Conservation (phyloP, 2,329 filamentous ascomycete genomes). For the Amauroascus niger region DNA sequence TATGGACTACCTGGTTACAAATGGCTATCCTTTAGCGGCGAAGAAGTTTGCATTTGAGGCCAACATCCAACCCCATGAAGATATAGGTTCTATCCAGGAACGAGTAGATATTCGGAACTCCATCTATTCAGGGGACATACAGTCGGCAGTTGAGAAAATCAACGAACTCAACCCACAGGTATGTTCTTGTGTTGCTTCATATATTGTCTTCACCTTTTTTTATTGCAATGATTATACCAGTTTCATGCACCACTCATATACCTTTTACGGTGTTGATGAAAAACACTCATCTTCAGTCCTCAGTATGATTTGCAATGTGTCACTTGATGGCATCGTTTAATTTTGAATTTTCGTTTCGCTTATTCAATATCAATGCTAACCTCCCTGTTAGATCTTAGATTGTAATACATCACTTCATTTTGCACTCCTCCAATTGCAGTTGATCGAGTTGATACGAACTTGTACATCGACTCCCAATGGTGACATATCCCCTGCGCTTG, state of each 20-base stretch:
- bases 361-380: conserved; percentile 15
- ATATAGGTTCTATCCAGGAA: conserved; percentile 62
- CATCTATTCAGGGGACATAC: conserved; percentile 78
- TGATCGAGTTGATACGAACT: conserved; percentile 81
- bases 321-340: conserved; percentile 12
- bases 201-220: conserved; percentile 14
- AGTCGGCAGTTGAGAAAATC: conserved; percentile 72
- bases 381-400: conserved; percentile 64
- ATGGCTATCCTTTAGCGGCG: conserved; percentile 86
- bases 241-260: conserved; percentile 99
- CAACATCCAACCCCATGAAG: conserved; percentile 66
- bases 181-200: conserved; percentile 34
- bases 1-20: conserved; percentile 92
- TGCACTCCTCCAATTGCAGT: conserved; percentile 74
- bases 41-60: conserved; percentile 91
- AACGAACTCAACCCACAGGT: conserved; percentile 90
- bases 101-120: conserved; percentile 74
- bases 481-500: conserved; percentile 69
- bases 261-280: conserved; percentile 81
- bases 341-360: conserved; percentile 12
- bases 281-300: conserved; percentile 67
- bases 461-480: conserved; percentile 57
- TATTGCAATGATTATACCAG: conserved; percentile 73
- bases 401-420: conserved; percentile 77
- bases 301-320: conserved; percentile 57